phyloP scores from a whole-genome alignment of 441 rosid species.

The Macaranga tanarius region DNA sequence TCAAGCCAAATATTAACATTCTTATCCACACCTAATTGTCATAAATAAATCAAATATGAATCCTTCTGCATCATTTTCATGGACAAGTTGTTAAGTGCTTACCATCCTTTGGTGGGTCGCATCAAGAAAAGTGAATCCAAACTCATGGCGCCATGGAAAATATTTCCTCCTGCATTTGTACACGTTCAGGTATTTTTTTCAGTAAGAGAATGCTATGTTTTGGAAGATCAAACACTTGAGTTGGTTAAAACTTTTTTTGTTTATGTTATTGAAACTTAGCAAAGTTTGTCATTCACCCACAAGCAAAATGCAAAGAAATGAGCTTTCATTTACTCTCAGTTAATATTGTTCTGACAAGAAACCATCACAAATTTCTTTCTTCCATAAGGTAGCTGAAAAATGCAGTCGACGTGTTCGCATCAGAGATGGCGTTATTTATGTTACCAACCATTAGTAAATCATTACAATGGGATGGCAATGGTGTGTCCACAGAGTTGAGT shows the following conservation, averaged over 20 bases:
- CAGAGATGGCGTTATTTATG: neutral
- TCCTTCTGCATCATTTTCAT: neutral
- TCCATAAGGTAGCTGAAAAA: neutral
- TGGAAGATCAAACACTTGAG: neutral
- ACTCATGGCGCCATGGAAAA: constrained; percentile 95
- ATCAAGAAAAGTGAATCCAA: constrained; percentile 90
- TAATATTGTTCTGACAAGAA: neutral
- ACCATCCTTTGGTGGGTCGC: constrained; percentile 95
- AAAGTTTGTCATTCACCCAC: neutral
- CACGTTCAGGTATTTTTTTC: neutral
- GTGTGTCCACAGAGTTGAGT: constrained; percentile 1
- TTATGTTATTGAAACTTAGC: neutral
- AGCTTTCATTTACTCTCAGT: neutral
- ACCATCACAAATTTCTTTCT: neutral
- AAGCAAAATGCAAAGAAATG: neutral
- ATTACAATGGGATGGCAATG: neutral
- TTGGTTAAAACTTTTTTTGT: neutral
- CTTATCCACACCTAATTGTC: neutral
- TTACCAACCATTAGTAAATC: neutral
- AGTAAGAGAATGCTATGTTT: neutral
- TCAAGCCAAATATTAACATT: neutral
- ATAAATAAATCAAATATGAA: too few species aligned
- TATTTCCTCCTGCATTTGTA: constrained; percentile 62
- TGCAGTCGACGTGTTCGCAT: neutral
- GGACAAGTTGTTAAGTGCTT: constrained; percentile 3